Conservation (phyloP, 1,284 basidiomycete genomes). For the Rhodofomes roseus region DNA sequence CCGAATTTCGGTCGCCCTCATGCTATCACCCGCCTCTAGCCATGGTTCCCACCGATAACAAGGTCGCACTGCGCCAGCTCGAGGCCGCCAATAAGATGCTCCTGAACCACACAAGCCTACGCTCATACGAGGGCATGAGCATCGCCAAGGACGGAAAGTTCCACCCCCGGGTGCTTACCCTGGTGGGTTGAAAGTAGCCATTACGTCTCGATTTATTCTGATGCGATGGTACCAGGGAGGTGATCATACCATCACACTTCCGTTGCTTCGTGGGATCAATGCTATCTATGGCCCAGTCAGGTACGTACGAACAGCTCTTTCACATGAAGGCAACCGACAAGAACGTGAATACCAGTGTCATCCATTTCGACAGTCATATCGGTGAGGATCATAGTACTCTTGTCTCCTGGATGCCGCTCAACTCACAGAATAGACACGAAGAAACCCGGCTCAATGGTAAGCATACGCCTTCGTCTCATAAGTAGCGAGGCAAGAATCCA, state of each 20-base stretch:
- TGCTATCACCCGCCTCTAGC: conserved; percentile 7
- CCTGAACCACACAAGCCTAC: conserved; percentile 19
- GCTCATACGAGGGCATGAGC: conserved; percentile 20
- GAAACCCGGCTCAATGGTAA: conserved; percentile 22
- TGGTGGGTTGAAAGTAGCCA: conserved; percentile 5
- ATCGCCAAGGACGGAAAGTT: conserved; percentile 33
- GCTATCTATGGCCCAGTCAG: conserved; percentile 35
- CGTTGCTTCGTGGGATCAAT: conserved; percentile 33
- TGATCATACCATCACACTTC: conserved; percentile 38
- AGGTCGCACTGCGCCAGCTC: conserved; percentile 33
- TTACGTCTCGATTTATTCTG: neutral
- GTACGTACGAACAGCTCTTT: conserved; percentile 5
- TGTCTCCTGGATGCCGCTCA: neutral
- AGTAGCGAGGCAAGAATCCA: no score
- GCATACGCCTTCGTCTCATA: neutral
- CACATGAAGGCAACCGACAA: no score
- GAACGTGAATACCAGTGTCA: conserved; percentile 24
- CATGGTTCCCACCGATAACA: conserved; percentile 32
- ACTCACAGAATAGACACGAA: conserved; percentile 25
- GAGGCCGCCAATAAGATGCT: conserved; percentile 29
- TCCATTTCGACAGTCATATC: conserved; percentile 39
- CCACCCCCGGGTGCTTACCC: conserved; percentile 33
- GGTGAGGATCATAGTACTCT: conserved; percentile 14
- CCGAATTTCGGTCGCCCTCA: neutral
- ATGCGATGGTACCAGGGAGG: conserved; percentile 24